phyloP scores from a whole-genome alignment of 257 asterid species.

The Plantago elongata region DNA sequence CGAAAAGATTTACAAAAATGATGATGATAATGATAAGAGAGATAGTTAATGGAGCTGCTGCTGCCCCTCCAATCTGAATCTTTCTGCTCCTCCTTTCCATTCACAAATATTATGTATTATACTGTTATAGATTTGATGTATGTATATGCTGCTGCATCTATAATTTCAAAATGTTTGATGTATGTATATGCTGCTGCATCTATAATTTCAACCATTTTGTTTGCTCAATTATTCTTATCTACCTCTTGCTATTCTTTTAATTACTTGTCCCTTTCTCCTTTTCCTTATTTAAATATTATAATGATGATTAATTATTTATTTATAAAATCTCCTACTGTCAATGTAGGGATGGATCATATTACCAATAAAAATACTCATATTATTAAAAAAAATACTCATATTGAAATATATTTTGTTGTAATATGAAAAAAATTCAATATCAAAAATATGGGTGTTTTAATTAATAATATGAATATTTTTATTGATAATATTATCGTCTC shows the following conservation, averaged over 20 bases:
- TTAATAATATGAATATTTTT: too few relatives aligned
- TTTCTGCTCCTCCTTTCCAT: constrained; percentile 21
- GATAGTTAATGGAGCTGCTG: constrained; percentile 22
- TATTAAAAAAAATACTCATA: too few relatives aligned
- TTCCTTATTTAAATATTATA: neutral
- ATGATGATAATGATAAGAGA: constrained; percentile 11
- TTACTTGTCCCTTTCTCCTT: too few relatives aligned
- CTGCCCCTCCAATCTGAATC: neutral
- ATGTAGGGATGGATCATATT: too few relatives aligned
- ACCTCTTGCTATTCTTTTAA: too few relatives aligned
- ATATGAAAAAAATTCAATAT: too few relatives aligned
- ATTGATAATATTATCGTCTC: neutral
- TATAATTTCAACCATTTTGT: too few relatives aligned
- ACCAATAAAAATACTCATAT: too few relatives aligned
- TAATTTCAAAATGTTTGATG: neutral
- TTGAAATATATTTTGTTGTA: too few relatives aligned
- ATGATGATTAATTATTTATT: constrained; percentile 3
- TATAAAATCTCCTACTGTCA: too few relatives aligned
- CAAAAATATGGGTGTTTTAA: too few relatives aligned
- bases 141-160: neutral
- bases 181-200: neutral
- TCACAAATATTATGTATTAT: neutral
- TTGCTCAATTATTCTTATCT: too few relatives aligned
- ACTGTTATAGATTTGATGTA: neutral
- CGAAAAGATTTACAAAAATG: constrained; percentile 14